Evolutionary conservation across 176 grass and related monocot species (phyloP).

Genomic region (Ensete glaucum): DNA sequence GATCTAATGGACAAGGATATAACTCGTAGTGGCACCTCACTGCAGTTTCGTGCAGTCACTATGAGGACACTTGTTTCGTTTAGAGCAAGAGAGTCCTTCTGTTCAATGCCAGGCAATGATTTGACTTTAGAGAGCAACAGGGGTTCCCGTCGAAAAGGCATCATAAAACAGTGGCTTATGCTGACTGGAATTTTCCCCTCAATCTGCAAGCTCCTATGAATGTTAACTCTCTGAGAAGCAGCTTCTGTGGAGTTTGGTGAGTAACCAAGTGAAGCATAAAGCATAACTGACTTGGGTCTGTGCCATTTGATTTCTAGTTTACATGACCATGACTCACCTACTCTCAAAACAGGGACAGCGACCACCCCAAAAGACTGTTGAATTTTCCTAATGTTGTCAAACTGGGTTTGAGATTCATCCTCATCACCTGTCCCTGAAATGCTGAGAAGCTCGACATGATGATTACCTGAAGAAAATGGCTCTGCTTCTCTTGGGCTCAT

Average conservation of each 20-base stretch:
- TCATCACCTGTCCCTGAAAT: slow-evolving; percentile 43
- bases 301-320: slow-evolving; percentile 95
- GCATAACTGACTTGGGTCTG: slow-evolving; percentile 76
- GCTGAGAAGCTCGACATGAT: slow-evolving; percentile 83
- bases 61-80: slow-evolving; percentile 72
- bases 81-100: slow-evolving; percentile 58
- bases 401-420: slow-evolving; percentile 37
- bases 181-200: slow-evolving; percentile 82
- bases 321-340: slow-evolving; percentile 71
- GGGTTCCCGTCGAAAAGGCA: slow-evolving; percentile 78
- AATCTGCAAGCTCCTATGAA: slow-evolving; percentile 89
- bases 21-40: slow-evolving; percentile 63
- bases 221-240: slow-evolving; percentile 56
- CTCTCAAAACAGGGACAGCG: slow-evolving; percentile 57
- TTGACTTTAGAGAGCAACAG: slow-evolving; percentile 72
- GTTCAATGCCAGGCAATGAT: slow-evolving; percentile 35
- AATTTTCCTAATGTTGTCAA: slow-evolving; percentile 75
- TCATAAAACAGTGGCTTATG: slow-evolving; percentile 58
- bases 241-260: slow-evolving; percentile 38
- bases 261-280: slow-evolving; percentile 92
- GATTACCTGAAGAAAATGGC: slow-evolving; percentile 44
- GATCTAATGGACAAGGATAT: slow-evolving; percentile 44
- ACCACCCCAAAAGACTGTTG: slow-evolving; percentile 83
- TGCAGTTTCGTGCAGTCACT: slow-evolving; percentile 66
- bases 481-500: slow-evolving; percentile 92